Conservation (phyloP, 768 basidiomycete species). For the Holtermannia corniformis region DNA sequence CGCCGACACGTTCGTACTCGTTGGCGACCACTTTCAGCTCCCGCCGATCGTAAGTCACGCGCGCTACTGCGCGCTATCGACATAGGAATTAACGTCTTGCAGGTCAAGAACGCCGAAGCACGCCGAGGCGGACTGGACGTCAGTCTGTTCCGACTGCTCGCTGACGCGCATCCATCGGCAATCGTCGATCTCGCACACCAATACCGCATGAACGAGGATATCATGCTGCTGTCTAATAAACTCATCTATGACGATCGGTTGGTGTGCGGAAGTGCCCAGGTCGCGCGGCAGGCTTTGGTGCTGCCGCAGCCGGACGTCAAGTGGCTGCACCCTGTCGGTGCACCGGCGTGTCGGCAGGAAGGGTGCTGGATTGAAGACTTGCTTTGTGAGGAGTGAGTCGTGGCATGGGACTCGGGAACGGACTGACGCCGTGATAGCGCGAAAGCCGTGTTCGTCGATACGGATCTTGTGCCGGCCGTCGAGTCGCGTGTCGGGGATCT, state of each 20-base stretch:
- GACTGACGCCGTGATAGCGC: slow-evolving; percentile 49
- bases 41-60: slow-evolving; percentile 66
- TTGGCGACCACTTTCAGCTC: slow-evolving; percentile 95
- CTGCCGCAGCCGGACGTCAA: slow-evolving; percentile 48
- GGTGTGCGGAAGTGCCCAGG: slow-evolving; percentile 63
- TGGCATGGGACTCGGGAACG: slow-evolving; percentile 4
- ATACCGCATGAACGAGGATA: slow-evolving; percentile 94
- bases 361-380: slow-evolving; percentile 65
- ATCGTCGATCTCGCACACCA: slow-evolving; percentile 79
- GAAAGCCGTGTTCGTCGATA: slow-evolving; percentile 88
- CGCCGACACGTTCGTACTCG: slow-evolving; percentile 82
- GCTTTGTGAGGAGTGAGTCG: slow-evolving; percentile 54
- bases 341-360: slow-evolving; percentile 25
- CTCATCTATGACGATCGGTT: slow-evolving; percentile 74
- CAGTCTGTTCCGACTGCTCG: slow-evolving; percentile 79
- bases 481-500: slow-evolving; percentile 80
- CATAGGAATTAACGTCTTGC: neutral
- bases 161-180: slow-evolving; percentile 73
- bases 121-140: slow-evolving; percentile 77
- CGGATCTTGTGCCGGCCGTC: slow-evolving; percentile 64
- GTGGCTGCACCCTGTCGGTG: slow-evolving; percentile 6
- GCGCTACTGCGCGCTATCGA: neutral
- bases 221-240: slow-evolving; percentile 81
- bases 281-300: slow-evolving; percentile 54
- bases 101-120: slow-evolving; percentile 75